These are phyloP conservation scores for Rosa multiflora DNA, from an alignment of 306 rosid genomes.

Conservation along the genomic window DNA sequence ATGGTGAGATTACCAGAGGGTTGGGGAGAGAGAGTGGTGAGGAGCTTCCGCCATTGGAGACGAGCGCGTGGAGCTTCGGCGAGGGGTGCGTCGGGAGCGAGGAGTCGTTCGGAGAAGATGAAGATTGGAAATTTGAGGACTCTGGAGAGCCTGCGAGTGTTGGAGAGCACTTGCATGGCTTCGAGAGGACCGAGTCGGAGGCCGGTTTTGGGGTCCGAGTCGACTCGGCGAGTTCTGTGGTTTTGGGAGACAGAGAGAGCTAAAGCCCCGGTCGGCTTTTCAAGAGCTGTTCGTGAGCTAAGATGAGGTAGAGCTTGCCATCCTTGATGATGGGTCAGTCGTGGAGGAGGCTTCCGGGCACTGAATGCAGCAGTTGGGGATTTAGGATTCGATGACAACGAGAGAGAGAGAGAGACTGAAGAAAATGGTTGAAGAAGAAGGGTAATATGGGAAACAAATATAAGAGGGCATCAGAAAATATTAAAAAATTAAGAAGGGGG, in stretches of 20 bases:
- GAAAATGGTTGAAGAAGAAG: too few relatives aligned
- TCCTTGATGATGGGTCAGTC: too few relatives aligned
- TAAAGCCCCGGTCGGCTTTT: slow-evolving; percentile 3
- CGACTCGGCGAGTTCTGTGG: slow-evolving; percentile 40
- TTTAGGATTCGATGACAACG: too few relatives aligned
- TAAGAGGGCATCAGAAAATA: too few relatives aligned
- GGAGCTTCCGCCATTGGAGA: slow-evolving; percentile 37
- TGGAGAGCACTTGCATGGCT: slow-evolving; percentile 68
- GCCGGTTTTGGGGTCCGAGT: slow-evolving; percentile 27
- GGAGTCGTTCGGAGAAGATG: slow-evolving; percentile 36
- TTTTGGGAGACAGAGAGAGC: background rate
- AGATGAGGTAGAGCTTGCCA: too few relatives aligned
- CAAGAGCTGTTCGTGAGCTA: too few relatives aligned
- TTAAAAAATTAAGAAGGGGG: too few relatives aligned
- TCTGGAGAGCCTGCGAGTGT: slow-evolving; percentile 56
- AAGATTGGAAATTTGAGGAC: slow-evolving; percentile 42
- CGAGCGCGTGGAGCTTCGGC: too few relatives aligned
- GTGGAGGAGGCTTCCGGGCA: too few relatives aligned
- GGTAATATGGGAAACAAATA: too few relatives aligned
- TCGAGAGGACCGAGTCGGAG: slow-evolving; percentile 20
- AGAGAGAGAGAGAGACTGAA: too few relatives aligned
- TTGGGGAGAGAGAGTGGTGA: slow-evolving; percentile 21
- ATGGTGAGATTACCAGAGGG: slow-evolving; percentile 35
- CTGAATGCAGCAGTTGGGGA: too few relatives aligned
- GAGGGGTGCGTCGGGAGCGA: slow-evolving; percentile 36